Conservation (phyloP, 331 rosid species). For the Dryas integrifolia region DNA sequence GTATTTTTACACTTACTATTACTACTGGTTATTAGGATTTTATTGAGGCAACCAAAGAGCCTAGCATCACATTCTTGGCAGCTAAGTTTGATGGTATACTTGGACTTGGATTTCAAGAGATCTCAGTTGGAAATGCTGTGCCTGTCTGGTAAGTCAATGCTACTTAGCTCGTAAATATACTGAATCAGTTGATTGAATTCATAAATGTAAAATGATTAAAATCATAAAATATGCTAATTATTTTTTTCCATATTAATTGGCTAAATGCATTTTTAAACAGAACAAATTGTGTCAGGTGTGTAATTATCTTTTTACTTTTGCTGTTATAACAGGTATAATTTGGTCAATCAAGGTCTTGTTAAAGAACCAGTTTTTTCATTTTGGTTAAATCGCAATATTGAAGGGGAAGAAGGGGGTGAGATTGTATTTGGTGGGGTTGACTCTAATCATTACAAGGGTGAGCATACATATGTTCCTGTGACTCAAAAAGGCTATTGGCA, state of each 20-base stretch:
- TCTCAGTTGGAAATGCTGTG: slow-evolving; percentile 51
- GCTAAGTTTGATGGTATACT: slow-evolving; percentile 78
- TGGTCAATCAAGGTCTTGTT: slow-evolving; percentile 55
- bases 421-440: slow-evolving; percentile 69
- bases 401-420: slow-evolving; percentile 71
- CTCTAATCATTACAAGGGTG: slow-evolving; percentile 55
- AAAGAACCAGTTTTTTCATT: slow-evolving; percentile 62
- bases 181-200: not conserved
- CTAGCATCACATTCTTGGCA: slow-evolving; percentile 59
- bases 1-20: slow-evolving; percentile 14
- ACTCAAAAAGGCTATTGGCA: slow-evolving; percentile 72
- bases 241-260: not conserved
- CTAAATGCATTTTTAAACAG: not conserved
- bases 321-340: slow-evolving; percentile 48
- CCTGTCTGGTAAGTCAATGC: slow-evolving; percentile 51
- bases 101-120: slow-evolving; percentile 83
- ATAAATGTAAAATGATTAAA: not conserved
- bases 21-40: slow-evolving; percentile 47
- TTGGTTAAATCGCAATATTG: slow-evolving; percentile 61
- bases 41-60: slow-evolving; percentile 78
- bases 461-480: slow-evolving; percentile 67
- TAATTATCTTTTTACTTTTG: slow-evolving; percentile 5
- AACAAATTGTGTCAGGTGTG: not conserved
- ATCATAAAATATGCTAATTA: not conserved
- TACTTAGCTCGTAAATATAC: not conserved